Evolutionary conservation across 106 monocot species (phyloP).

Genomic region (Narthecium ossifragum): DNA sequence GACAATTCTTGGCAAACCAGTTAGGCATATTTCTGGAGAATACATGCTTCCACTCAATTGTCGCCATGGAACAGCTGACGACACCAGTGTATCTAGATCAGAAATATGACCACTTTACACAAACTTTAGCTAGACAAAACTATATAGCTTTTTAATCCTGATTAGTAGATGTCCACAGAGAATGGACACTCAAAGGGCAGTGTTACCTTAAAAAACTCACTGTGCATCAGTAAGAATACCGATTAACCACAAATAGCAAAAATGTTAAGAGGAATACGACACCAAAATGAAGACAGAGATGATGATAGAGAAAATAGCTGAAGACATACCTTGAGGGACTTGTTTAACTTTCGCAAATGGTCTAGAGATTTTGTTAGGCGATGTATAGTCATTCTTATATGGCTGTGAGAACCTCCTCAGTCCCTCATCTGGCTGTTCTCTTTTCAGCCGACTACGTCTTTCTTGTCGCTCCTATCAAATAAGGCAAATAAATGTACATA

Average conservation of each 20-base stretch:
- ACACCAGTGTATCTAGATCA: too few species aligned
- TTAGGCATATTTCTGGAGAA: too few species aligned
- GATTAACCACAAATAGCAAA: not conserved
- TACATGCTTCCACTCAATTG: too few species aligned
- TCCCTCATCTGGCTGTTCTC: slow-evolving; percentile 31
- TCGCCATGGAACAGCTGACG: too few species aligned
- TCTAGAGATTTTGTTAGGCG: slow-evolving; percentile 19
- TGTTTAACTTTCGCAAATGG: slow-evolving; percentile 27
- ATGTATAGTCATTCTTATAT: slow-evolving; percentile 12
- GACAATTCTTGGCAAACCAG: too few species aligned
- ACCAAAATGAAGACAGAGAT: not conserved
- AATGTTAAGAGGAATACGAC: not conserved
- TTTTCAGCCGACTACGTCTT: slow-evolving; percentile 25
- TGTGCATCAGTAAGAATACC: not conserved
- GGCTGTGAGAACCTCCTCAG: slow-evolving; percentile 13
- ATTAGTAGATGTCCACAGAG: not conserved
- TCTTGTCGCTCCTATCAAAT: slow-evolving; percentile 48
- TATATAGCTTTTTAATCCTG: not conserved
- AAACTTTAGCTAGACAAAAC: not conserved
- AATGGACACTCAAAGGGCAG: not conserved
- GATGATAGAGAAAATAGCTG: not conserved
- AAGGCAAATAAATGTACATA: not conserved
- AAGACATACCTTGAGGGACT: slow-evolving; percentile 39
- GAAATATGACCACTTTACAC: too few species aligned
- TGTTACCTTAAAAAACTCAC: not conserved